Conservation (phyloP, 768 basidiomycete genomes). For the Leccinum variicolor region DNA sequence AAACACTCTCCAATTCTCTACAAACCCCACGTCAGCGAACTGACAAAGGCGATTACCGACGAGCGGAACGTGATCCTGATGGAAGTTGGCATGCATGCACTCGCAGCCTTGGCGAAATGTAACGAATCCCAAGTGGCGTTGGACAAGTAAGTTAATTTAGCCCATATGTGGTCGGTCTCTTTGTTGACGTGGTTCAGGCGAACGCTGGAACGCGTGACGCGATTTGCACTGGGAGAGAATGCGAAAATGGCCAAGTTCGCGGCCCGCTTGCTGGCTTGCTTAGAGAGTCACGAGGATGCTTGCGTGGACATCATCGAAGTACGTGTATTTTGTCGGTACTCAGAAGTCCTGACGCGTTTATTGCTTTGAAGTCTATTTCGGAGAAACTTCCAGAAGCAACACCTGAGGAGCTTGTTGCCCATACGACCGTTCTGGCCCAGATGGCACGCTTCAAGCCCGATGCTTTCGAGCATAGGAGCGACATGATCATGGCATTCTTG, state of each 20-base stretch:
- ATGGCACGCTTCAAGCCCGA: slow-evolving; percentile 64
- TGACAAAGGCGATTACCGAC: slow-evolving; percentile 70
- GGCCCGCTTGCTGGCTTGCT: slow-evolving; percentile 64
- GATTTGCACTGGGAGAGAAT: slow-evolving; percentile 57
- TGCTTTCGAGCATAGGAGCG: slow-evolving; percentile 77
- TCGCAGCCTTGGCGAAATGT: slow-evolving; percentile 62
- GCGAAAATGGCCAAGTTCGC: slow-evolving; percentile 81
- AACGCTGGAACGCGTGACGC: slow-evolving; percentile 59
- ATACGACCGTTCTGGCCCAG: slow-evolving; percentile 71
- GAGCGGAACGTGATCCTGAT: slow-evolving; percentile 52
- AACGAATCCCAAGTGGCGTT: slow-evolving; percentile 54
- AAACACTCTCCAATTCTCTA: slow-evolving; percentile 75
- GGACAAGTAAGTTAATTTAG: slow-evolving; percentile 58
- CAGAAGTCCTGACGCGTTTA: neutral
- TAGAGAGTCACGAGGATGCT: slow-evolving; percentile 47
- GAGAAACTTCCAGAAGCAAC: slow-evolving; percentile 44
- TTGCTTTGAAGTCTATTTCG: slow-evolving; percentile 50
- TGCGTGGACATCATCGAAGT: slow-evolving; percentile 67
- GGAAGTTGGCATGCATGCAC: slow-evolving; percentile 71
- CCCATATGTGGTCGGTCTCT: neutral
- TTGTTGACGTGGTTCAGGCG: slow-evolving; percentile 41
- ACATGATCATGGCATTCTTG: slow-evolving; percentile 67
- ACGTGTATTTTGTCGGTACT: slow-evolving; percentile 14
- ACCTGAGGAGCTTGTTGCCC: slow-evolving; percentile 56
- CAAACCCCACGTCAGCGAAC: slow-evolving; percentile 70